phyloP scores from a whole-genome alignment of 2,329 filamentous ascomycete genomes.

The Beauveria bassiana region DNA sequence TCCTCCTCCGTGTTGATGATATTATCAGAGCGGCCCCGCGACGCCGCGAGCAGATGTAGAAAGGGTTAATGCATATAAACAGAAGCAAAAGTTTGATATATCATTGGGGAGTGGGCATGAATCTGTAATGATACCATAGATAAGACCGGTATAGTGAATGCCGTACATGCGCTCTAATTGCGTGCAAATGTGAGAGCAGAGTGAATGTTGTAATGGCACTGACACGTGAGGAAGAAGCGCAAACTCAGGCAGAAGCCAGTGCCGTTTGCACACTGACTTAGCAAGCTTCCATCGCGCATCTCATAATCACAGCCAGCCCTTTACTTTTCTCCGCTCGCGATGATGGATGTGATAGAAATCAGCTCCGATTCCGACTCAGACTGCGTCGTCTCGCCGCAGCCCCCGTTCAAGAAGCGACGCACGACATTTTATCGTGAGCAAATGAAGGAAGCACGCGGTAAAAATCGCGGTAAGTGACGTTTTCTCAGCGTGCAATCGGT shows the following conservation, averaged over 20 bases:
- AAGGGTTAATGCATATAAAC: slow-evolving; percentile 11
- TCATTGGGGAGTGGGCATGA: slow-evolving; percentile 18
- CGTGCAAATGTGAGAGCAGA: neutral
- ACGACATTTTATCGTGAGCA: neutral
- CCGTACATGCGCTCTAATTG: neutral
- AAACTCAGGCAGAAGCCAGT: neutral
- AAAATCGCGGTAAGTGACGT: neutral
- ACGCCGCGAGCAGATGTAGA: slow-evolving; percentile 33
- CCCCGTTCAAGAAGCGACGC: neutral
- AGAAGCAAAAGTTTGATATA: slow-evolving; percentile 11
- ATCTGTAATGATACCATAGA: slow-evolving; percentile 34
- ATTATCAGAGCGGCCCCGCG: slow-evolving; percentile 92
- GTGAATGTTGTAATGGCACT: neutral
- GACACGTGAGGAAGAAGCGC: slow-evolving; percentile 14
- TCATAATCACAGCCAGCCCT: neutral
- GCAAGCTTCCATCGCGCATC: slow-evolving; percentile 1
- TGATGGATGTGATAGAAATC: slow-evolving; percentile 13
- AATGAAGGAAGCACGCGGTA: neutral
- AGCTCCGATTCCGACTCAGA: slow-evolving; percentile 9
- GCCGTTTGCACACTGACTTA: neutral
- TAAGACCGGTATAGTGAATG: neutral
- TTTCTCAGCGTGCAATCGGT: neutral
- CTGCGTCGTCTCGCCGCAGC: neutral
- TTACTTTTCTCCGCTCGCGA: neutral
- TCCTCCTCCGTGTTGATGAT: slow-evolving; percentile 79